Evolutionary conservation across 768 basidiomycete species (phyloP).

Genomic region (Antrodiella citrinella): DNA sequence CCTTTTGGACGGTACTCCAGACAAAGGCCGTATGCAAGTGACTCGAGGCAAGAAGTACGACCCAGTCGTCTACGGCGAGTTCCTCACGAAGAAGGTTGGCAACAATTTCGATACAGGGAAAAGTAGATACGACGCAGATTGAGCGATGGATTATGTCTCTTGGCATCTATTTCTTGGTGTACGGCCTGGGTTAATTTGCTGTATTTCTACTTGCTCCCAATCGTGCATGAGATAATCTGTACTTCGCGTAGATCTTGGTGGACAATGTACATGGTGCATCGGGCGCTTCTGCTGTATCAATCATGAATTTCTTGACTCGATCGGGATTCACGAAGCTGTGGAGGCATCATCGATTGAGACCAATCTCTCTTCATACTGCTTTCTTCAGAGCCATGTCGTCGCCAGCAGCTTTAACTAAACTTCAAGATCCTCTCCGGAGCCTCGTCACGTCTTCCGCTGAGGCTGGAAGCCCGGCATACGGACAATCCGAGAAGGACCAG

Average conservation of each 20-base stretch:
- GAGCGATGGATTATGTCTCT: no score
- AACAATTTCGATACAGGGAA: slow-evolving; percentile 53
- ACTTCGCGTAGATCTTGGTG: neutral
- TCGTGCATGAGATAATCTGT: neutral
- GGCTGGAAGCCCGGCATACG: slow-evolving; percentile 36
- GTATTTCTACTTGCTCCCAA: no score
- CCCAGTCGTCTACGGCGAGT: slow-evolving; percentile 70
- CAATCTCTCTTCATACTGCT: neutral
- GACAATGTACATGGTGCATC: neutral
- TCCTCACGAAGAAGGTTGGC: slow-evolving; percentile 63
- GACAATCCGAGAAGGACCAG: slow-evolving; percentile 53
- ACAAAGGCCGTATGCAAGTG: slow-evolving; percentile 11
- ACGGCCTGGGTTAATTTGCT: no score
- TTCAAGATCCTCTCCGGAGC: slow-evolving; percentile 29
- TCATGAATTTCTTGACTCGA: slow-evolving; percentile 1
- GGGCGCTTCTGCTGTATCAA: neutral
- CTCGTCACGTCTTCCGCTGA: slow-evolving; percentile 39
- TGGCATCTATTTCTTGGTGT: neutral
- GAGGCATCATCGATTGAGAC: neutral
- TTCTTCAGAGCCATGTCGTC: slow-evolving; percentile 20
- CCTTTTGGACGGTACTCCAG: slow-evolving; percentile 24
- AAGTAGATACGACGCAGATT: slow-evolving; percentile 28
- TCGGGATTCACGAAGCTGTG: neutral
- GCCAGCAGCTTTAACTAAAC: slow-evolving; percentile 16
- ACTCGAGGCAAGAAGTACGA: slow-evolving; percentile 26